Base-by-base conservation (phyloP, 805 yeast species). In the Saturnispora sanitii region DNA sequence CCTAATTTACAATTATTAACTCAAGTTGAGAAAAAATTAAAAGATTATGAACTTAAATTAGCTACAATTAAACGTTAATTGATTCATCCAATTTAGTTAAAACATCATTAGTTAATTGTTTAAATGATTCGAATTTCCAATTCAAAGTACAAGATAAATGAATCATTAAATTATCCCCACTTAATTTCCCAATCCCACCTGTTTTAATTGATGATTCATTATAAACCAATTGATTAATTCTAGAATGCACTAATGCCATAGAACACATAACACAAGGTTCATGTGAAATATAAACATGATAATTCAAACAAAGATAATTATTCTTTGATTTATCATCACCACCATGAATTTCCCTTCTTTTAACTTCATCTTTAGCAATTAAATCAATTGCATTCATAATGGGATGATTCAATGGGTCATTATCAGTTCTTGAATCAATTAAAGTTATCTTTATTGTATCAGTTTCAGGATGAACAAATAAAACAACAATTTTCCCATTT, bases 261-360 rank as follows among this genome's bases (percentile, higher is more conserved):
- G 84, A 64, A 54, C 98, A 92, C 96, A 90, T 92, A 0, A 85
- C 74, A 53, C 98, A 92, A 0, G 98, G 98, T 58, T 92, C 98
- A 56, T 87, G 95, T 0, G 95, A 82, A 1, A 94, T 82, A 54
- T 82, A 86, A 0, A 92, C 86, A 45, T 83, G 78, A 48, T 77
- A 70, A 40, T 79, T 73, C 27, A 80, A 71, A 55, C 97, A 88
- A 2, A 92, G 67, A 54, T 92, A 92, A 23, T 52, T 49, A 45
- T 59, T 51, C 2, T 42, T 38, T 13, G 40, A 41, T 2, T 26
- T 35, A 17, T 49, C 45, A 4, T 36, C 17, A 2, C 6, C 17
- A 12, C 35, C 36, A 25, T 42, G 33, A 3, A 39, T 19, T 27
- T 48, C 42, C 33, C 81, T 61, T 36, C 70, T 59, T 12, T 52